phyloP scores from a whole-genome alignment of 2,329 filamentous ascomycete genomes.

The Sphaerostilbella broomeana region DNA sequence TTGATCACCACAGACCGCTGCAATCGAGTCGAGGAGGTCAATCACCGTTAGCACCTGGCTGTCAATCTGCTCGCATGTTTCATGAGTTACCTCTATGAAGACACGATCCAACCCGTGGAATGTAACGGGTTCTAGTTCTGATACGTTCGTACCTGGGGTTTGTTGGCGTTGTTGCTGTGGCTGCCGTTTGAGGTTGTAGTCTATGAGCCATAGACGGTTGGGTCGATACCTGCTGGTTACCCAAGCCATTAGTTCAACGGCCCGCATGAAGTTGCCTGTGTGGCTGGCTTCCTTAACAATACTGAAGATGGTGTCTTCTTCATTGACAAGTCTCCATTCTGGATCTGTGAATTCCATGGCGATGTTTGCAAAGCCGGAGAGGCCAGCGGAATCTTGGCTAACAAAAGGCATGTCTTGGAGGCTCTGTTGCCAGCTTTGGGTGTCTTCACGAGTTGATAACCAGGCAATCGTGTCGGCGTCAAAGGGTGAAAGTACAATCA shows the following conservation, averaged over 20 bases:
- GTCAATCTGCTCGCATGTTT: no score
- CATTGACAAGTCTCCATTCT: no score
- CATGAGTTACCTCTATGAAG: no score
- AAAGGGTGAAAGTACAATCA: not conserved
- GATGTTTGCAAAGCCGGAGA: not conserved
- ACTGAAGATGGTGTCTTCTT: not conserved
- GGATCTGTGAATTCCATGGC: constrained; percentile 8
- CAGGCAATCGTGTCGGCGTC: not conserved
- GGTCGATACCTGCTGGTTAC: not conserved
- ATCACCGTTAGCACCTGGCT: no score
- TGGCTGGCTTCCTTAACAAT: not conserved
- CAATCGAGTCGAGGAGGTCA: no score
- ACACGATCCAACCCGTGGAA: no score
- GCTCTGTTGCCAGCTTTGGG: no score
- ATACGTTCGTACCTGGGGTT: no score
- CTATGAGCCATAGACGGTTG: constrained; percentile 1
- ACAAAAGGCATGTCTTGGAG: no score
- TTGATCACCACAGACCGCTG: no score
- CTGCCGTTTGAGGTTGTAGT: constrained; percentile 1
- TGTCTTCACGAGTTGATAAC: no score
- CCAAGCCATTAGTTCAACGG: not conserved
- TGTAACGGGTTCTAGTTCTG: no score
- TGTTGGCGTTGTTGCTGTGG: not conserved
- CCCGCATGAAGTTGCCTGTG: not conserved
- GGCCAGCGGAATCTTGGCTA: not conserved